phyloP scores from a whole-genome alignment of 2,329 filamentous ascomycete species.

The Penicillium sp. region DNA sequence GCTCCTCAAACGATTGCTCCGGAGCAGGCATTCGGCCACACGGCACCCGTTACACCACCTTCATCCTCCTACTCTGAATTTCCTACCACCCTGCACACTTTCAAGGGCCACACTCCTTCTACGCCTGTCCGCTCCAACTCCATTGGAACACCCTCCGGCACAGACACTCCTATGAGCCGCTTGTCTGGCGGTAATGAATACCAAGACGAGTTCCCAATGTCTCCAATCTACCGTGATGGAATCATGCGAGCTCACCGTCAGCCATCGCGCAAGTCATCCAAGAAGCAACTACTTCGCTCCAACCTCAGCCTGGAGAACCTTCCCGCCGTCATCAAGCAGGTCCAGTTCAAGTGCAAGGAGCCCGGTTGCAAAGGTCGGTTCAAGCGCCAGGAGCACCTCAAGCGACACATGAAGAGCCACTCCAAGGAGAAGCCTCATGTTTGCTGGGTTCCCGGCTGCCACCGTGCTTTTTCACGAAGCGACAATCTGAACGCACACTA shows the following conservation, averaged over 20 bases:
- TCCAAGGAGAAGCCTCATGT: constrained; percentile 49
- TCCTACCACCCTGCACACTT: constrained; percentile 35
- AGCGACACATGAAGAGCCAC: constrained; percentile 54
- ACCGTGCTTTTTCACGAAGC: constrained; percentile 47
- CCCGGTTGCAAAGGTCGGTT: constrained; percentile 51
- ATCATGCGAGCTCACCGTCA: constrained; percentile 36
- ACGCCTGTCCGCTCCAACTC: constrained; percentile 43
- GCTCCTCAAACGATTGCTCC: constrained; percentile 43
- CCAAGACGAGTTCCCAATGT: constrained; percentile 40
- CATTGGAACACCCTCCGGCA: constrained; percentile 38
- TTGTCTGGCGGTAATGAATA: constrained; percentile 41
- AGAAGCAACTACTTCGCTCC: constrained; percentile 34
- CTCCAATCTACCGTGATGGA: constrained; percentile 38
- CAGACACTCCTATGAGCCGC: constrained; percentile 41
- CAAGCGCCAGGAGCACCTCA: constrained; percentile 55
- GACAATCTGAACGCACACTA: constrained; percentile 53
- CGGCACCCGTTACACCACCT: constrained; percentile 35
- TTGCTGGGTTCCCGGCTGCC: constrained; percentile 50
- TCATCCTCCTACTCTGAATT: constrained; percentile 45
- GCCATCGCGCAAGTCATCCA: constrained; percentile 40
- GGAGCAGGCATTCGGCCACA: constrained; percentile 33
- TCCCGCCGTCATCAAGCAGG: constrained; percentile 44
- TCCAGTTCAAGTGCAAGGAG: constrained; percentile 48
- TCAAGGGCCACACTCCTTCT: constrained; percentile 42
- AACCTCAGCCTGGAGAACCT: constrained; percentile 42